A percentile compares a stretch with the other conserved stretches of the same genome.
These are phyloP conservation scores for Kitagawia praeruptora DNA, from an alignment of 129 eudicot genomes.

Conservation along the genomic window DNA sequence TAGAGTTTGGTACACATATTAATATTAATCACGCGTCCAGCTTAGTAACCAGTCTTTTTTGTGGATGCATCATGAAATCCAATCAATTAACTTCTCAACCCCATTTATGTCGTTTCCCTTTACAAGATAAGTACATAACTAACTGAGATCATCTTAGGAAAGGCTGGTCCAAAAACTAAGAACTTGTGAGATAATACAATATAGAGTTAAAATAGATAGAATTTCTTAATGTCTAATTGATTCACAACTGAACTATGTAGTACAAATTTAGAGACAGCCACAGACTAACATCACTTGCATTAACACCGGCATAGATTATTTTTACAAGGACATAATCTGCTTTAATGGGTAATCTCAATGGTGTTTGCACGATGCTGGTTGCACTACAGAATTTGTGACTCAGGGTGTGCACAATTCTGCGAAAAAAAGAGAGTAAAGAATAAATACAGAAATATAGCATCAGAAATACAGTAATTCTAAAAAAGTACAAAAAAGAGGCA, in stretches of 20 bases:
- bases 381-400: conserved; percentile 80
- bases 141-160: neutral
- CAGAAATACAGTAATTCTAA: no score
- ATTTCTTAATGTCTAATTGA: neutral
- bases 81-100: neutral
- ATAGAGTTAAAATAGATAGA: neutral
- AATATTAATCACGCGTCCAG: neutral
- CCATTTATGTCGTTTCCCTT: neutral
- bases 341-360: conserved; percentile 60
- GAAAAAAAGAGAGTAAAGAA: conserved; percentile 21
- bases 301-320: conserved; percentile 88
- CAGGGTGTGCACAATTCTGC: conserved; percentile 76
- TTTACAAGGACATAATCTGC: conserved; percentile 76
- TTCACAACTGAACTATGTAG: neutral
- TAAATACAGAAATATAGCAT: no score
- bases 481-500: neutral
- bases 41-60: neutral
- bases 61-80: neutral
- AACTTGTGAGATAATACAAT: neutral
- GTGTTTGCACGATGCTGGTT: conserved; percentile 49
- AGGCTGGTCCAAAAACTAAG: neutral
- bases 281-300: conserved; percentile 93
- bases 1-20: neutral
- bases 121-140: neutral
- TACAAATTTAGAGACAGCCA: neutral